phyloP scores from a whole-genome alignment of 2,329 filamentous ascomycete genomes.

The Penicillium sp. region DNA sequence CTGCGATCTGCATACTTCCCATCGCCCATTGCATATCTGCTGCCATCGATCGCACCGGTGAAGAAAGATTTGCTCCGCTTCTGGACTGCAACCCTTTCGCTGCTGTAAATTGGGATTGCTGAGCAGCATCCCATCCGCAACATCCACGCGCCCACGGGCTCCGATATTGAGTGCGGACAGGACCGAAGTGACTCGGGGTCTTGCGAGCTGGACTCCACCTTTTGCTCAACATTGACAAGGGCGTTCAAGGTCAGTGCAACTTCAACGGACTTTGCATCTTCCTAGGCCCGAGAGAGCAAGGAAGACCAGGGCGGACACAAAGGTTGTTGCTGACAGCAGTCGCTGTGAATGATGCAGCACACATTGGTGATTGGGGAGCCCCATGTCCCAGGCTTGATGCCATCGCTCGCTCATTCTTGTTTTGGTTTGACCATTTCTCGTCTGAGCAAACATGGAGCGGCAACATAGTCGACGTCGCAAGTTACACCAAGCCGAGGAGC shows the following conservation, averaged over 20 bases:
- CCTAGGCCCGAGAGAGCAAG: too few relatives aligned
- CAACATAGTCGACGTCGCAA: slow-evolving; percentile 16
- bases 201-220: neutral
- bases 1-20: neutral
- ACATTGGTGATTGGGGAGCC: too few relatives aligned
- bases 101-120: neutral
- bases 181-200: too few relatives aligned
- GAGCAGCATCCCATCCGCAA: neutral
- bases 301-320: too few relatives aligned
- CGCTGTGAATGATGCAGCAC: too few relatives aligned
- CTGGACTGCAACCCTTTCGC: neutral
- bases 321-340: too few relatives aligned
- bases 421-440: neutral
- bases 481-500: slow-evolving; percentile 3
- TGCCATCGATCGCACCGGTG: too few relatives aligned
- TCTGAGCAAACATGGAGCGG: slow-evolving; percentile 13
- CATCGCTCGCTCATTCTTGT: too few relatives aligned
- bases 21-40: neutral
- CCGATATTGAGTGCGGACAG: neutral
- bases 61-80: neutral
- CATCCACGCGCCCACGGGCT: neutral
- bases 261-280: neutral
- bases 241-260: slow-evolving; percentile 6
- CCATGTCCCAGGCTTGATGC: too few relatives aligned
- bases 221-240: neutral